Percentiles rank a stretch among this genome's conserved stretches.
phyloP scores from a whole-genome alignment of 176 grass and related monocot genomes.

The Zea mays region Zm-B73-REFERENCE-NAM-5.0 NC_050099.1:203234001-203234500 shows the following conservation, averaged over 20 bases:
- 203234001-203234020: slow-evolving; percentile 39
- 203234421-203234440: slow-evolving; percentile 57
- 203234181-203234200: slow-evolving; percentile 41
- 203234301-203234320: slow-evolving; percentile 37
- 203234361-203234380: slow-evolving; percentile 41
- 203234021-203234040: slow-evolving; percentile 34
- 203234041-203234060: slow-evolving; percentile 41
- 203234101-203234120: slow-evolving; percentile 19
- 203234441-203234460: slow-evolving; percentile 51
- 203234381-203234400: slow-evolving; percentile 38
- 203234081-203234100: slow-evolving; percentile 28
- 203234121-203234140: slow-evolving; percentile 24
- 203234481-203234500: neutral
- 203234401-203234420: slow-evolving; percentile 54
- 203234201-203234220: slow-evolving; percentile 7
- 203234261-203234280: neutral
- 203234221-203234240: slow-evolving; percentile 7
- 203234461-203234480: slow-evolving; percentile 22
- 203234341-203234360: slow-evolving; percentile 37
- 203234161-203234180: slow-evolving; percentile 13
- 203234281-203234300: slow-evolving; percentile 39
- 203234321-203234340: slow-evolving; percentile 47
- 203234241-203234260: neutral
- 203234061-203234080: slow-evolving; percentile 55
- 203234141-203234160: neutral